Conservation (phyloP, 768 basidiomycete species). For the Paxillus ammoniavirescens region DNA sequence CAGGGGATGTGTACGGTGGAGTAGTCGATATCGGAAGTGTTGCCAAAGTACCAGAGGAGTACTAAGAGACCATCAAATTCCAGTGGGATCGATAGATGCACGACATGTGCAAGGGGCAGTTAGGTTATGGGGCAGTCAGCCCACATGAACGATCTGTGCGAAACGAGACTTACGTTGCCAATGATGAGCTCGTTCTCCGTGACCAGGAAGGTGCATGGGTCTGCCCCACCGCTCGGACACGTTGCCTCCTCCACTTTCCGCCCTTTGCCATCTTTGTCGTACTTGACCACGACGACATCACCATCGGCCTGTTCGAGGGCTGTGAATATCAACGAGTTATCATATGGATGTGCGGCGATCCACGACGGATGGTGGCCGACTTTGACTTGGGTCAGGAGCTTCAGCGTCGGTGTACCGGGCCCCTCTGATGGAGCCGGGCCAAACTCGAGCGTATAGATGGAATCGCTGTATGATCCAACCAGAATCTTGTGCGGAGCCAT, state of each 20-base stretch:
- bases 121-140: not conserved
- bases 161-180: constrained; percentile 61
- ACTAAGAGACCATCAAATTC: constrained; percentile 41
- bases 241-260: constrained; percentile 42
- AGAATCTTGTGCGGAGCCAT: constrained; percentile 42
- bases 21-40: constrained; percentile 53
- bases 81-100: not conserved
- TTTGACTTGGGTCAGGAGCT: constrained; percentile 40
- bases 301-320: constrained; percentile 71
- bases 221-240: constrained; percentile 49
- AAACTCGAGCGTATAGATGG: constrained; percentile 63
- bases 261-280: constrained; percentile 48
- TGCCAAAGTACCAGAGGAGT: constrained; percentile 61
- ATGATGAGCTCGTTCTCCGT: constrained; percentile 57
- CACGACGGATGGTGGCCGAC: constrained; percentile 74
- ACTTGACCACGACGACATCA: constrained; percentile 56
- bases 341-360: constrained; percentile 61
- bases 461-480: constrained; percentile 63
- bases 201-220: constrained; percentile 65
- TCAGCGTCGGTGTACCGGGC: constrained; percentile 52
- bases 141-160: not conserved
- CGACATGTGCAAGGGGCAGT: not conserved
- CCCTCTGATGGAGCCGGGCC: constrained; percentile 49
- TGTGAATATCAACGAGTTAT: constrained; percentile 59
- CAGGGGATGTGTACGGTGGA: constrained; percentile 42